Evolutionary conservation across 78 protist genomes (phyloP).

Genomic region (Thecamonas trahens): DNA sequence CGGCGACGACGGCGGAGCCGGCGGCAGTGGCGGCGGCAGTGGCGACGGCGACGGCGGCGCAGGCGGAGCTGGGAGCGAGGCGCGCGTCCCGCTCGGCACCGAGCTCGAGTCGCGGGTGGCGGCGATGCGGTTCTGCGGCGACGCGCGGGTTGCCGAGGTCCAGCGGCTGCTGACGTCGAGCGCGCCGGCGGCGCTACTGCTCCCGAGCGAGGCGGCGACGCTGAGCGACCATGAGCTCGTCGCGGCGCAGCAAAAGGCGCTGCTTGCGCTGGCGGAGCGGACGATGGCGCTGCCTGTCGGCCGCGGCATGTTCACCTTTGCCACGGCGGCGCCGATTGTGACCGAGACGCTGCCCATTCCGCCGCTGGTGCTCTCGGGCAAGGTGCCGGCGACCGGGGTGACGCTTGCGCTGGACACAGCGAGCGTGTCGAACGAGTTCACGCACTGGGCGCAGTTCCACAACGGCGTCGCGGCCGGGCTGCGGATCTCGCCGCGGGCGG

Average conservation of each 20-base stretch:
- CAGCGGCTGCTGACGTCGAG: background rate
- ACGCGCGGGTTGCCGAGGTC: background rate
- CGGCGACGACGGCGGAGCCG: too few species aligned
- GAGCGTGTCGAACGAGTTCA: background rate
- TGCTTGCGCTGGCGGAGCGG: too few species aligned
- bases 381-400: background rate
- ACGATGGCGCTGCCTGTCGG: slow-evolving; percentile 41
- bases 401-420: background rate
- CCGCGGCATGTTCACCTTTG: slow-evolving; percentile 38
- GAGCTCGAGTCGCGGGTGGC: background rate
- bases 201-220: too few species aligned
- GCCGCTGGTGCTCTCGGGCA: slow-evolving; percentile 28
- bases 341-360: slow-evolving; percentile 50
- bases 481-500: slow-evolving; percentile 14
- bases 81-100: background rate
- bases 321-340: slow-evolving; percentile 17
- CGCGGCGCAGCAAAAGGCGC: background rate
- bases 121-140: background rate
- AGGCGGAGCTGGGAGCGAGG: background rate
- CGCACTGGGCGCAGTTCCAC: slow-evolving; percentile 83
- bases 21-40: background rate
- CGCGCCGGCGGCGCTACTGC: background rate
- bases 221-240: background rate
- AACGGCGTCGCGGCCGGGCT: slow-evolving; percentile 79
- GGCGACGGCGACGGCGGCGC: background rate